Percentiles rank a stretch among this genome's conserved stretches.
These are phyloP conservation scores for Pyrenophora tritici-repentis DNA, from an alignment of 2,329 filamentous ascomycete genomes.

Conservation along the genomic window DNA sequence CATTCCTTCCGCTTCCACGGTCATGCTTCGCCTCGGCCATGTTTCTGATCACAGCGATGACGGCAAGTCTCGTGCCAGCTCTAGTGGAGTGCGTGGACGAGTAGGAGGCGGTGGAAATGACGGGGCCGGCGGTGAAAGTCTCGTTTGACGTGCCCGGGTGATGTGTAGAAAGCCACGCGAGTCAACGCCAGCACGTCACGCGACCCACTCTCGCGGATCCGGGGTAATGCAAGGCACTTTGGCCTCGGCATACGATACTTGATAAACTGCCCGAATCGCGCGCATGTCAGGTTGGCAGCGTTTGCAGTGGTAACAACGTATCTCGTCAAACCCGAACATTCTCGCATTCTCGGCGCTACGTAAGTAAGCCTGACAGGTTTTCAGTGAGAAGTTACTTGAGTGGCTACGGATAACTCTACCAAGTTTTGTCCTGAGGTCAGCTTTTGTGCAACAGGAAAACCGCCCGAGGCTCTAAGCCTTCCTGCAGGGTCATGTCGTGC, in stretches of 20 bases:
- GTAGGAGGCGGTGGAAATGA: conserved; percentile 10
- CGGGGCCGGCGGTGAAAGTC: conserved; percentile 10
- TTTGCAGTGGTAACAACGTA: neutral
- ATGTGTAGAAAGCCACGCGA: conserved; percentile 15
- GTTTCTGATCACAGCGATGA: conserved; percentile 9
- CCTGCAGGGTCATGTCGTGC: neutral
- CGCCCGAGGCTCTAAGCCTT: neutral
- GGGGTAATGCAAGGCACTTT: conserved; percentile 17
- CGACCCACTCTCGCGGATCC: conserved; percentile 12
- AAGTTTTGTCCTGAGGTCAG: too few relatives aligned
- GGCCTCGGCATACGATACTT: conserved; percentile 1
- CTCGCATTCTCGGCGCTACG: too few relatives aligned
- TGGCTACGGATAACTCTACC: too few relatives aligned
- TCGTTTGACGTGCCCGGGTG: conserved; percentile 13
- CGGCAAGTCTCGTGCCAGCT: conserved; percentile 11
- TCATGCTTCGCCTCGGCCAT: conserved; percentile 2
- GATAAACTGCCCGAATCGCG: neutral
- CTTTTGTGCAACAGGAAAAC: neutral
- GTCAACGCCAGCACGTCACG: conserved; percentile 15
- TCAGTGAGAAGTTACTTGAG: too few relatives aligned
- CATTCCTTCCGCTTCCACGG: conserved; percentile 1
- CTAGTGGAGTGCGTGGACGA: conserved; percentile 12
- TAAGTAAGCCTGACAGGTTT: too few relatives aligned
- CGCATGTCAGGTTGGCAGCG: too few relatives aligned
- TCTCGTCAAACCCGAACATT: too few relatives aligned